Evolutionary conservation across 176 grass and related monocot species (phyloP).

Genomic region (Carex cristatella): DNA sequence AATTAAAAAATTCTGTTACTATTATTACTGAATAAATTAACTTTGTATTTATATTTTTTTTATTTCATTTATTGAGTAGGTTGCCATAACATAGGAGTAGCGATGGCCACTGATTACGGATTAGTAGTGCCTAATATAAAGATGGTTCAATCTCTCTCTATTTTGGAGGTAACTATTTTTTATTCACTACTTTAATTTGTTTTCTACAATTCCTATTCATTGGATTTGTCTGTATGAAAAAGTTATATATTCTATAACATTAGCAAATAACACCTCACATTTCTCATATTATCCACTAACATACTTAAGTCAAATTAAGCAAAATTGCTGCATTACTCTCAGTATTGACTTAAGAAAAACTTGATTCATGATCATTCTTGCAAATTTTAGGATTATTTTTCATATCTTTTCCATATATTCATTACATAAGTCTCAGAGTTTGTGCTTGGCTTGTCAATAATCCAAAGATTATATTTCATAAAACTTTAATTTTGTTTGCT

Average conservation of each 20-base stretch:
- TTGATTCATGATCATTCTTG: not conserved
- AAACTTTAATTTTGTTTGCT: not conserved
- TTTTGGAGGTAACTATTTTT: conserved; percentile 57
- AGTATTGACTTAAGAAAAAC: not conserved
- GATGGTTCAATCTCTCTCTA: conserved; percentile 79
- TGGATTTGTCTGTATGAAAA: not conserved
- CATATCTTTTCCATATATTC: not conserved
- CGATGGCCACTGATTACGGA: conserved; percentile 83
- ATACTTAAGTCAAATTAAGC: not conserved
- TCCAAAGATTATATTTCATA: conserved; percentile 4
- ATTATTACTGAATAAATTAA: not conserved
- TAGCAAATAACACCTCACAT: not conserved
- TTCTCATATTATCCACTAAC: not conserved
- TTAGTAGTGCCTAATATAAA: conserved; percentile 93
- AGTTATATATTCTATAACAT: not conserved
- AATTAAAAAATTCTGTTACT: not conserved
- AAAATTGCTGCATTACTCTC: not conserved
- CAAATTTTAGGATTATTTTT: not conserved
- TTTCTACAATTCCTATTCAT: not conserved
- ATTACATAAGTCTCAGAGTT: not conserved
- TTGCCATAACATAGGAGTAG: conserved; percentile 89
- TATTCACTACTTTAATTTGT: not conserved
- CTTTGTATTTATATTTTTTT: not conserved
- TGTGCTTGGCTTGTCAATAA: not conserved
- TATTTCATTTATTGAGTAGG: conserved; percentile 40